Evolutionary conservation across 225 moss, liverwort and hornwort genomes (phyloP), one percentile per base, ranked within the genome.

Genomic region (Physcomitrium patens): DNA sequence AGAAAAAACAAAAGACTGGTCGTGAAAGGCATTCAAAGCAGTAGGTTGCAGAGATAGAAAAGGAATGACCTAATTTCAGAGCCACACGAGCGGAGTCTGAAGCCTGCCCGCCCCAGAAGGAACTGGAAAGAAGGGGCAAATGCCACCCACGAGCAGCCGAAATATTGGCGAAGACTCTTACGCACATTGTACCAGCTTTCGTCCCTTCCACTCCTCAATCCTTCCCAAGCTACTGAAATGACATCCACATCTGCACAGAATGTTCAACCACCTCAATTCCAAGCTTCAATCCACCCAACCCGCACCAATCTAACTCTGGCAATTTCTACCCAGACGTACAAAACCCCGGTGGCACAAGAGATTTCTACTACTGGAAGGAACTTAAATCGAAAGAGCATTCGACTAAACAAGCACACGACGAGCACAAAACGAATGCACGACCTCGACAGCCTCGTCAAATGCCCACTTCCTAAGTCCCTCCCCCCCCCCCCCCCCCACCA

Each of bases 41-140:
- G 23, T 17, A 50, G 18, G 56, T 28, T 24, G 46, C 18, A 57
- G 20, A 27, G 27, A 23, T 22, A 43, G 28, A 8, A 10, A 3
- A 61, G 23, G 43, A 46, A 20, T 65, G 65, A 85, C 84, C 87
- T 72, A 59, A 74, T 65, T 71, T 59, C 28, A 72, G 18, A 19
- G 58, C 27, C 60, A 69, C 51, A 3, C 26, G 76, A 19, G 57
- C 37, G 46, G 23, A 72, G 49, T 9, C 18, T 61, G 28, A 31
- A 24, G 78, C 60, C 24, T 79, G 79, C n/a, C 66, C 59, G 75
- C 74, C 71, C 77, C 77, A 77, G 31, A 78, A 42, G n/a, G 69
- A 77, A 57, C 74, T 84, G 22, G 79, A 77, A 48, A 87, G 75
- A 51, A 82, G 65, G n/a, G 86, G 78, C 76, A 80, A 54, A 78